Percentiles rank a stretch among this genome's conserved stretches.
phyloP scores from a whole-genome alignment of 2,329 filamentous ascomycete genomes.

The Plectosphaerella plurivora region DNA sequence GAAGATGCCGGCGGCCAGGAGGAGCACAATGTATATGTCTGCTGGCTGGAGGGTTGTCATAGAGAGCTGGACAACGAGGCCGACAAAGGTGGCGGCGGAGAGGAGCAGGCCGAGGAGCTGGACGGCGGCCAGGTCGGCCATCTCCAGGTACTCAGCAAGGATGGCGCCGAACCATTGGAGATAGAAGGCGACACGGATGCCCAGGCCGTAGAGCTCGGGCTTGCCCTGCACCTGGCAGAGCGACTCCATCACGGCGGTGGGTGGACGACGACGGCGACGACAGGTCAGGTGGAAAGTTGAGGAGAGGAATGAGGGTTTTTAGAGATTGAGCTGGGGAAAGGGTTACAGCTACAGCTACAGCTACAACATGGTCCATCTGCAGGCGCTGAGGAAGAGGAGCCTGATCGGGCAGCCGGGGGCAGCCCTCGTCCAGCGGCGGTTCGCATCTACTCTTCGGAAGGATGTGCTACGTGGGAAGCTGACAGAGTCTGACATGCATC shows the following conservation, averaged over 20 bases:
- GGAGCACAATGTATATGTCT: conserved; percentile 25
- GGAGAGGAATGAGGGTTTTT: background rate
- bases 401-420: no score
- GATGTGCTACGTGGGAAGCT: background rate
- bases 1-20: conserved; percentile 23
- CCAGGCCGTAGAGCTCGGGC: conserved; percentile 28
- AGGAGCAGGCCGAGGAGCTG: conserved; percentile 26
- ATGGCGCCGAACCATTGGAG: conserved; percentile 28
- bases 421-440: no score
- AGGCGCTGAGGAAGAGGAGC: no score
- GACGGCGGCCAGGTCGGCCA: conserved; percentile 19
- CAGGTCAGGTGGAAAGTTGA: no score
- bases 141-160: conserved; percentile 23
- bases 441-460: no score
- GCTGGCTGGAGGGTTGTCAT: conserved; percentile 17
- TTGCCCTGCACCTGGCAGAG: conserved; percentile 18
- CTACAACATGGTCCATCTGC: no score
- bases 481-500: background rate
- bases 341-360: no score
- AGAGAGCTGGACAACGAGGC: conserved; percentile 21
- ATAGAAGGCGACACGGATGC: conserved; percentile 26
- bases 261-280: background rate
- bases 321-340: background rate
- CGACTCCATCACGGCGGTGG: conserved; percentile 11
- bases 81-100: conserved; percentile 17